phyloP scores from a whole-genome alignment of 768 basidiomycete species.

The Lactarius akahatsu region DNA sequence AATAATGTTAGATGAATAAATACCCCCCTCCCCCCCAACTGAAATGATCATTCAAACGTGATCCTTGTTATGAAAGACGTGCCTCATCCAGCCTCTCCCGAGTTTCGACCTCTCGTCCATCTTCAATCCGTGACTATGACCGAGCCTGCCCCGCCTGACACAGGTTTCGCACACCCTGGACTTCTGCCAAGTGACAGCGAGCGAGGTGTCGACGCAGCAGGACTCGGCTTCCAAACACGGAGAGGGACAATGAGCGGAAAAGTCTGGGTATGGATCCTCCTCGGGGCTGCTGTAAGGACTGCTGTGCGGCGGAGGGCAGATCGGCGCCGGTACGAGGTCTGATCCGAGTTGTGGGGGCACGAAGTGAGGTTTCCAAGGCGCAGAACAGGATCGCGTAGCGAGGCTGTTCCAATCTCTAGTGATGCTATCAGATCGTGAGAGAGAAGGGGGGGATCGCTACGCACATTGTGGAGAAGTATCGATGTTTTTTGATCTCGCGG shows the following conservation, averaged over 20 bases:
- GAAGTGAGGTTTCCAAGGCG: slow-evolving; percentile 2
- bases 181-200: background rate
- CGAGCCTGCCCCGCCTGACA: background rate
- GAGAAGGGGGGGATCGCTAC: background rate
- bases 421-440: background rate
- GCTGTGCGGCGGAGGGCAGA: background rate
- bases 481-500: slow-evolving; percentile 10
- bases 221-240: background rate
- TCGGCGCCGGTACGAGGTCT: background rate
- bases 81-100: slow-evolving; percentile 1
- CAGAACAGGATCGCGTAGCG: background rate
- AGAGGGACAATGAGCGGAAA: background rate
- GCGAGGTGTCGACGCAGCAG: background rate
- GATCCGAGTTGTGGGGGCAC: background rate
- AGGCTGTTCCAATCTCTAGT: slow-evolving; percentile 8
- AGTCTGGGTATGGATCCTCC: background rate
- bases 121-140: background rate
- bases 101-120: background rate
- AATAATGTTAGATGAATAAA: slow-evolving; percentile 5
- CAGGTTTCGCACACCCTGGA: background rate
- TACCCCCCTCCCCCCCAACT: background rate
- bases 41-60: background rate
- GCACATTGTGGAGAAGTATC: slow-evolving; percentile 11
- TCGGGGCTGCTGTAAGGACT: background rate
- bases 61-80: background rate